A percentile compares a stretch with the other conserved stretches of the same genome.
These are phyloP conservation scores for Leccinum boreale DNA, from an alignment of 768 basidiomycete species.

Conservation along the genomic window DNA sequence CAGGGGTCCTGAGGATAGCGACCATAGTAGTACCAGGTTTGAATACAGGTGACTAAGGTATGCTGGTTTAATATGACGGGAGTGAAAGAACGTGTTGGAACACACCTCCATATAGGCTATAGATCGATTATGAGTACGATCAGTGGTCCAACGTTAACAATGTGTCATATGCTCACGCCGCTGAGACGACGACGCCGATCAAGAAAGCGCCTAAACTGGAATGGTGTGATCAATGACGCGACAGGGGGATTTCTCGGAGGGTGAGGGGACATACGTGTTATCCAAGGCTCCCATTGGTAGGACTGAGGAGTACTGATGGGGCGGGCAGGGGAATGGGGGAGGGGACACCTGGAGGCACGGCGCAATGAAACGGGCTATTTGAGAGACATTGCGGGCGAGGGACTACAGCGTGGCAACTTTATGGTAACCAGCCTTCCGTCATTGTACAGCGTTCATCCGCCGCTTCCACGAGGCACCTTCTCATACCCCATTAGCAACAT, in stretches of 20 bases:
- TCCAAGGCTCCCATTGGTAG: conserved; percentile 28
- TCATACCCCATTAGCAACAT: conserved; percentile 12
- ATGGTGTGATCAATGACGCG: conserved; percentile 1
- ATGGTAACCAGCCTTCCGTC: conserved; percentile 20
- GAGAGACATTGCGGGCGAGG: conserved; percentile 5
- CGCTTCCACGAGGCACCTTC: conserved; percentile 15
- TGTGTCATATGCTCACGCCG: conserved; percentile 37
- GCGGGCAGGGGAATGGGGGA: background rate
- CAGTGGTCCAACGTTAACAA: conserved; percentile 1
- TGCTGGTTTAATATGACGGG: conserved; percentile 2
- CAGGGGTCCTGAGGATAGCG: conserved; percentile 49
- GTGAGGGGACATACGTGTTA: conserved; percentile 34
- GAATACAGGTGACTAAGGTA: conserved; percentile 49
- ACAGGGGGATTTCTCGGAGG: background rate
- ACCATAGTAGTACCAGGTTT: conserved; percentile 55
- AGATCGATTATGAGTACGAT: background rate
- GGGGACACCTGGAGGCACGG: background rate
- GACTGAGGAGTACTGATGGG: background rate
- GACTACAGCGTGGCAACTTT: conserved; percentile 4
- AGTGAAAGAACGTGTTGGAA: background rate
- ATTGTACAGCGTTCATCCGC: conserved; percentile 25
- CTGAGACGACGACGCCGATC: conserved; percentile 53
- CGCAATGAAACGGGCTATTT: conserved; percentile 13
- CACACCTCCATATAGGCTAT: conserved; percentile 52
- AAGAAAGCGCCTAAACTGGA: conserved; percentile 51